These are phyloP conservation scores for Hypoxylon sp. DNA, from an alignment of 2,329 filamentous ascomycete genomes.

Conservation along the genomic window DNA sequence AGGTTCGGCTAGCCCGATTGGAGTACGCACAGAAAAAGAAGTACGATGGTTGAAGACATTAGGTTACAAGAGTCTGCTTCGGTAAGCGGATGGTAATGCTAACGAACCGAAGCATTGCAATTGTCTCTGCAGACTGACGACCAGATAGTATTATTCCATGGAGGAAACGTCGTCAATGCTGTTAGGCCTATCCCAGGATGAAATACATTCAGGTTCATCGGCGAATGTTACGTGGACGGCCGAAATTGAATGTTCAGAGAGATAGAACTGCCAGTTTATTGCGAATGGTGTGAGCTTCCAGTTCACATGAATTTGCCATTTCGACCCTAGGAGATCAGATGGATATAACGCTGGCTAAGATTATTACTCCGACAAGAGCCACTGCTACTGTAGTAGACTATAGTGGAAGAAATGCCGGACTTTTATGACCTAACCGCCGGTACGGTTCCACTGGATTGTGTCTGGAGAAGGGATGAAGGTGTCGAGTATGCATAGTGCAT, in stretches of 20 bases:
- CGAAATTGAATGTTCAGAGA: constrained; percentile 10
- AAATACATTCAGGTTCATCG: constrained; percentile 10
- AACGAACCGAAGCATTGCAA: constrained; percentile 1
- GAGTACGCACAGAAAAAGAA: neutral
- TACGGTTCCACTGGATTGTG: constrained; percentile 9
- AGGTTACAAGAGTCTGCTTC: neutral
- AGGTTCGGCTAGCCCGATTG: neutral
- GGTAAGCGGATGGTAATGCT: neutral
- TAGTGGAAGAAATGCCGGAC: constrained; percentile 19
- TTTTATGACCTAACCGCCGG: constrained; percentile 34
- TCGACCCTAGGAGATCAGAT: constrained; percentile 2
- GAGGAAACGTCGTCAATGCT: neutral
- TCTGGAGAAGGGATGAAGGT: constrained; percentile 21
- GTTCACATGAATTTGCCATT: constrained; percentile 14
- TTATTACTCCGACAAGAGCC: constrained; percentile 24
- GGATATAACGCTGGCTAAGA: constrained; percentile 6
- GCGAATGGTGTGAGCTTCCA: constrained; percentile 8
- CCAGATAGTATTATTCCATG: constrained; percentile 6
- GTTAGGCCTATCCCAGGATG: neutral
- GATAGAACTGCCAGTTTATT: constrained; percentile 10
- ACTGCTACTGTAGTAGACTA: neutral
- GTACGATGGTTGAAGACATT: neutral
- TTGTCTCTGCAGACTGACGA: neutral
- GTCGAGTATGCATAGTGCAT: constrained; percentile 38
- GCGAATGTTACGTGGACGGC: constrained; percentile 9